A percentile compares a stretch with the other conserved stretches of the same genome.
Evolutionary conservation across 768 basidiomycete species (phyloP).

Genomic region (Lactarius hengduanensis): DNA sequence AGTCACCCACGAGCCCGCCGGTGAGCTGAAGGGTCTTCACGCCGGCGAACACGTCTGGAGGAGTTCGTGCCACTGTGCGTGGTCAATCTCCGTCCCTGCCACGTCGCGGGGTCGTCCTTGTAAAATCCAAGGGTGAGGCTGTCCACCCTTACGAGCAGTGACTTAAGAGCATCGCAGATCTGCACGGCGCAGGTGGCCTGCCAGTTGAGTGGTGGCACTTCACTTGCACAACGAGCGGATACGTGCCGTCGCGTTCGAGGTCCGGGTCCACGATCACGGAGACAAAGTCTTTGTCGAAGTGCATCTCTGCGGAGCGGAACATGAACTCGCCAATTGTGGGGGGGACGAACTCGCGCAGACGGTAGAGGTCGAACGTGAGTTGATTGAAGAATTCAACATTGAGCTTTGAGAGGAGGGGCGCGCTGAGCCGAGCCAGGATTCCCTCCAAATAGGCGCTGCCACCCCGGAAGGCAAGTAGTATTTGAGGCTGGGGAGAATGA

Average conservation of each 20-base stretch:
- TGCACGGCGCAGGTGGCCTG: neutral
- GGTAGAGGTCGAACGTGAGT: neutral
- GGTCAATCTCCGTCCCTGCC: slow-evolving; percentile 4
- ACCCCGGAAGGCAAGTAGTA: neutral
- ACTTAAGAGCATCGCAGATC: slow-evolving; percentile 3
- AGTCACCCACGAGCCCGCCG: slow-evolving; percentile 1
- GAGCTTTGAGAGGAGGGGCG: neutral
- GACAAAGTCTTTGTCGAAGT: neutral
- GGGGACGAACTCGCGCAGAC: neutral
- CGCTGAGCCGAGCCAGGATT: neutral
- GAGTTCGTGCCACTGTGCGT: slow-evolving; percentile 1
- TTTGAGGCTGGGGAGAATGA: neutral
- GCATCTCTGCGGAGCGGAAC: neutral
- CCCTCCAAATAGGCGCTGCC: neutral
- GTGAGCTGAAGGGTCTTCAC: slow-evolving; percentile 5
- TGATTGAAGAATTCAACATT: neutral
- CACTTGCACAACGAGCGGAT: slow-evolving; percentile 5
- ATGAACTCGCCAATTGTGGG: too few relatives aligned
- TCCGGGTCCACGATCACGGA: neutral
- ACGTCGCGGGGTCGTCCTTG: neutral
- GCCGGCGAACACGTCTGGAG: neutral
- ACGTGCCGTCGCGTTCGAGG: neutral
- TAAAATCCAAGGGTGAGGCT: slow-evolving; percentile 10
- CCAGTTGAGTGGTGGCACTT: neutral
- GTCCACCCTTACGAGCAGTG: neutral